Conservation (phyloP, 2,329 filamentous ascomycete species). For the Thielaviopsis cerberus region DNA sequence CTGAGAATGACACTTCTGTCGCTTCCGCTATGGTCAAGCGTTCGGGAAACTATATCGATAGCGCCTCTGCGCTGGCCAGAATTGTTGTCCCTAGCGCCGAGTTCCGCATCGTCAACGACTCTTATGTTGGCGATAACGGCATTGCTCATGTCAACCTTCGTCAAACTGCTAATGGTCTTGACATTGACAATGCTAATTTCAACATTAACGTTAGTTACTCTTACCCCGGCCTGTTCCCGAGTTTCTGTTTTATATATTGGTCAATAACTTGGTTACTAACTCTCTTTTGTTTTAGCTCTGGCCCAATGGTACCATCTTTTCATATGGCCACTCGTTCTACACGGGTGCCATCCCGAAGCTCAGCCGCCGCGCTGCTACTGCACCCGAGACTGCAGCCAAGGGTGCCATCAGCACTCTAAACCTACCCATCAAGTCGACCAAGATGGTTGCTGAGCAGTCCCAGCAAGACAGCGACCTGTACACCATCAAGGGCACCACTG, state of each 20-base stretch:
- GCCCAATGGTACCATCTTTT: conserved; percentile 37
- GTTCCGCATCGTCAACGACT: conserved; percentile 33
- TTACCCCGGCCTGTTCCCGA: neutral
- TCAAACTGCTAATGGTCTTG: conserved; percentile 37
- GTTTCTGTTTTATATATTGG: neutral
- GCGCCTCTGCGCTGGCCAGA: conserved; percentile 27
- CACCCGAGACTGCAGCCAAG: conserved; percentile 27
- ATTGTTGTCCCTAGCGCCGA: conserved; percentile 19
- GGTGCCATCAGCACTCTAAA: conserved; percentile 20
- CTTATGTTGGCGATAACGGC: conserved; percentile 36
- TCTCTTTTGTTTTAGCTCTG: conserved; percentile 28
- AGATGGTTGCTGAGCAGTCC: conserved; percentile 14
- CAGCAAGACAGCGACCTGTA: conserved; percentile 18
- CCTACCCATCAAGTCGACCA: conserved; percentile 16
- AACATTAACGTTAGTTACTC: conserved; percentile 35
- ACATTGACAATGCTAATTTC: conserved; percentile 42
- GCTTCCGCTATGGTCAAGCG: conserved; percentile 14
- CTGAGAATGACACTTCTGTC: conserved; percentile 18
- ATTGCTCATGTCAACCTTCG: conserved; percentile 40
- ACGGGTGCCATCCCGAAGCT: conserved; percentile 24
- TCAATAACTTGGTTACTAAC: conserved; percentile 2
- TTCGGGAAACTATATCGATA: conserved; percentile 21
- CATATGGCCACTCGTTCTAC: conserved; percentile 32
- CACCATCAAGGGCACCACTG: conserved; percentile 28
- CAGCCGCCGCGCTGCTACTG: conserved; percentile 23